phyloP scores from a whole-genome alignment of 2,329 filamentous ascomycete genomes.

The Penicillium vulpinum region DNA sequence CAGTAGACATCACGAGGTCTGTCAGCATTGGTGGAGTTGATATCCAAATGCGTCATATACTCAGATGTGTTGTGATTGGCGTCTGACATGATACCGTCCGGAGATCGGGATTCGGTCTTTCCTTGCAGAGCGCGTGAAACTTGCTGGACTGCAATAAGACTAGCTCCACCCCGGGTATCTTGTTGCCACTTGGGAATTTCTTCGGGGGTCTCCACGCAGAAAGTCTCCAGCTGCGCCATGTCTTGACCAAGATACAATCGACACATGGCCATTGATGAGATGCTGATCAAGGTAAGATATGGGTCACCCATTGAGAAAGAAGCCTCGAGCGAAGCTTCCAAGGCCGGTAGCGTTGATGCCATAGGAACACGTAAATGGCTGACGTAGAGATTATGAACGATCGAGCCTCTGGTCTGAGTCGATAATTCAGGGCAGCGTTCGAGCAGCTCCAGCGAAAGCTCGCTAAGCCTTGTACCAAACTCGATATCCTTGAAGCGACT shows the following conservation, averaged over 20 bases:
- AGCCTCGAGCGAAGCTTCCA: conserved; percentile 58
- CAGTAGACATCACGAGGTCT: conserved; percentile 58
- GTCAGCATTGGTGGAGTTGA: conserved; percentile 50
- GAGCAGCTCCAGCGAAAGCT: conserved; percentile 55
- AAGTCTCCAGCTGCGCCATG: conserved; percentile 58
- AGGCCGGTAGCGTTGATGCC: conserved; percentile 51
- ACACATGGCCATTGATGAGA: conserved; percentile 59
- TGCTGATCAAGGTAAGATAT: conserved; percentile 58
- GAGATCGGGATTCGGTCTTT: conserved; percentile 54
- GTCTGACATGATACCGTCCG: conserved; percentile 55
- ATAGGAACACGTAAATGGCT: conserved; percentile 60
- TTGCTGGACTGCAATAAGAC: conserved; percentile 58
- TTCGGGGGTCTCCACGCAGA: conserved; percentile 57
- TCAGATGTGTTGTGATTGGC: conserved; percentile 52
- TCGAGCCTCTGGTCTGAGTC: conserved; percentile 57
- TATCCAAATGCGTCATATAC: conserved; percentile 52
- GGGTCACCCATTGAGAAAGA: conserved; percentile 60
- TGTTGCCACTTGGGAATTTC: conserved; percentile 59
- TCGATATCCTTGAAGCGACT: conserved; percentile 60
- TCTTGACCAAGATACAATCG: conserved; percentile 60
- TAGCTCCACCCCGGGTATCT: conserved; percentile 60
- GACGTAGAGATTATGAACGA: conserved; percentile 61
- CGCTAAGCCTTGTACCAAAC: conserved; percentile 55
- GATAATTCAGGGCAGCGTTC: conserved; percentile 55
- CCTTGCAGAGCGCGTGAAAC: conserved; percentile 61